Percentiles rank a stretch among this genome's conserved stretches.
phyloP scores from a whole-genome alignment of 768 basidiomycete species.

The Mycena belliarum region DNA sequence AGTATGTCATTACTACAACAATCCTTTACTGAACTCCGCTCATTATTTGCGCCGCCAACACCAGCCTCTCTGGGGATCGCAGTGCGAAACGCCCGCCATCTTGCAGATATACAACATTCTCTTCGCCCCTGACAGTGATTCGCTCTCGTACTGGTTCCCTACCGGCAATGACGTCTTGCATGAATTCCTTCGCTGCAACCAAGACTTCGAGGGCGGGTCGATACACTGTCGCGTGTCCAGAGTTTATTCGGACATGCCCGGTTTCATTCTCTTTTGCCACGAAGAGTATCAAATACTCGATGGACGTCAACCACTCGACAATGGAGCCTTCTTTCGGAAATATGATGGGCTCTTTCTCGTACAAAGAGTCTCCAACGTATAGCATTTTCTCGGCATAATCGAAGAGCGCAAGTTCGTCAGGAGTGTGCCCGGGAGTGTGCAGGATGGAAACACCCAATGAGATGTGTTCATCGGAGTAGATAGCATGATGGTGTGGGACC shows the following conservation, averaged over 20 bases:
- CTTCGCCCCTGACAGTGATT: constrained; percentile 24
- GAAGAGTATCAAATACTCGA: constrained; percentile 45
- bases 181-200: constrained; percentile 41
- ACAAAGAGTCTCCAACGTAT: constrained; percentile 59
- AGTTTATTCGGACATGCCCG: constrained; percentile 42
- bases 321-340: constrained; percentile 59
- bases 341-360: constrained; percentile 56
- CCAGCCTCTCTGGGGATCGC: constrained; percentile 49
- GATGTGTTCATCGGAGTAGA: constrained; percentile 27
- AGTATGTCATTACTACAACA: constrained; percentile 41
- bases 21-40: not conserved
- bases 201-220: constrained; percentile 50
- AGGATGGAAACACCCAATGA: constrained; percentile 43
- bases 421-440: constrained; percentile 61
- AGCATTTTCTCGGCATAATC: constrained; percentile 51
- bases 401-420: constrained; percentile 59
- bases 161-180: constrained; percentile 47
- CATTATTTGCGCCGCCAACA: constrained; percentile 35
- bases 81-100: constrained; percentile 43
- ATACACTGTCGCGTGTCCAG: constrained; percentile 49
- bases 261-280: constrained; percentile 30
- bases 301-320: constrained; percentile 45
- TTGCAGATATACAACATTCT: constrained; percentile 37
- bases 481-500: constrained; percentile 40
- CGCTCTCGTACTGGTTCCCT: constrained; percentile 36